A percentile compares a stretch with the other conserved stretches of the same genome.
Conservation (phyloP, 2,329 filamentous ascomycete species). For the Blastomyces parvus region DNA sequence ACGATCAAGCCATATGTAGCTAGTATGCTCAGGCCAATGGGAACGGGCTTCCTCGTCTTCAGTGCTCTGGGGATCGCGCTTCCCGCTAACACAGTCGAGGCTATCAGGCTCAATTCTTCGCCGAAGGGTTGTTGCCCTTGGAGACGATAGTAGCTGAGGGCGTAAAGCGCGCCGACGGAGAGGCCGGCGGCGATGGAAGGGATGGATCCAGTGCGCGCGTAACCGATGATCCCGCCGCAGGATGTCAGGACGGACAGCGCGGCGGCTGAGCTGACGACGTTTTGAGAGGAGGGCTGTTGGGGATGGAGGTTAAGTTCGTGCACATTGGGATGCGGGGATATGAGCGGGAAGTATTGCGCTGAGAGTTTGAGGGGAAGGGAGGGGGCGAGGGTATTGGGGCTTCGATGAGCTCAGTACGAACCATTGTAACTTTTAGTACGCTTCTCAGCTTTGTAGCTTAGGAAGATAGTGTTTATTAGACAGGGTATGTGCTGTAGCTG, state of each 20-base stretch:
- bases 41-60: constrained; percentile 72
- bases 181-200: constrained; percentile 79
- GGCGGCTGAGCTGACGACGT: constrained; percentile 54
- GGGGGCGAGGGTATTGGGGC: not conserved
- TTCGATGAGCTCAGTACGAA: not conserved
- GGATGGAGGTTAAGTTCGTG: not conserved
- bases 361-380: not conserved
- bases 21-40: constrained; percentile 66
- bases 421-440: not conserved
- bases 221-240: constrained; percentile 78
- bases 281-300: constrained; percentile 14
- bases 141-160: constrained; percentile 71
- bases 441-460: too few relatives aligned
- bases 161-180: constrained; percentile 69
- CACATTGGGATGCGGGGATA: not conserved
- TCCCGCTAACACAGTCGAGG: constrained; percentile 73
- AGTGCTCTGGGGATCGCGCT: constrained; percentile 80
- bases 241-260: constrained; percentile 74
- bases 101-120: constrained; percentile 77
- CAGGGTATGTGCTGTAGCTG: not conserved
- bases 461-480: too few relatives aligned
- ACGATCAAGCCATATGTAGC: constrained; percentile 68
- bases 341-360: not conserved
- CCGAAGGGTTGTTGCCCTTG: constrained; percentile 69
- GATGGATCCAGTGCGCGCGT: constrained; percentile 70